Conservation (phyloP, 2,329 filamentous ascomycete species). For the Phyllosticta citribraziliensis region DNA sequence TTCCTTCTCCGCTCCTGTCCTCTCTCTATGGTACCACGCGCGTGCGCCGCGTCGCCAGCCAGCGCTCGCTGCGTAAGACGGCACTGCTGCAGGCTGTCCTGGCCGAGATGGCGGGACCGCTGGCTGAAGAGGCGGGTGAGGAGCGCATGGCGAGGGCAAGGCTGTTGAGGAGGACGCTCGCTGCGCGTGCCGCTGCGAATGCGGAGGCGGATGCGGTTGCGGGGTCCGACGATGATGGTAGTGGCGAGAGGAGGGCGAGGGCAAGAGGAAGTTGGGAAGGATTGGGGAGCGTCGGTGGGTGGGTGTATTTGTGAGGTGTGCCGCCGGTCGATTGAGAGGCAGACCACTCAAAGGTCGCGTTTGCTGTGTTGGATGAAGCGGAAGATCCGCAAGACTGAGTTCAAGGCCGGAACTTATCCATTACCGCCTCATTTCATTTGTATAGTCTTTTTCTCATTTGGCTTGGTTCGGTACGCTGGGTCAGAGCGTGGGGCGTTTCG, state of each 20-base stretch:
- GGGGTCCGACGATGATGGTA: neutral
- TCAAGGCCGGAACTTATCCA: too few species aligned
- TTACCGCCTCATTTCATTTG: too few species aligned
- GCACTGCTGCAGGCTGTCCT: constrained; percentile 7
- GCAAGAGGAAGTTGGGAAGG: neutral
- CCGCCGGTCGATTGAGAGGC: neutral
- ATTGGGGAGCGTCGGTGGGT: neutral
- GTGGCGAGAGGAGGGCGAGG: neutral
- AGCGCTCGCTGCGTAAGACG: neutral
- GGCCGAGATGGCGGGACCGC: constrained; percentile 5
- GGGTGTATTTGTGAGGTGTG: neutral
- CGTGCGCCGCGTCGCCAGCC: neutral
- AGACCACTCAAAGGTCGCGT: too few species aligned
- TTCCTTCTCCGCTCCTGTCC: neutral
- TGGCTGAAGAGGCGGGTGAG: constrained; percentile 1
- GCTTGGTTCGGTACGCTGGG: too few species aligned
- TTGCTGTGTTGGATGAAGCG: too few species aligned
- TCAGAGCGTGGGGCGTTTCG: too few species aligned
- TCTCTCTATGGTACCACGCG: neutral
- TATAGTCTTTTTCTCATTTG: too few species aligned
- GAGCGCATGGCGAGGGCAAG: neutral
- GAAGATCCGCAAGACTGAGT: too few species aligned
- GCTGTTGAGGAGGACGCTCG: neutral
- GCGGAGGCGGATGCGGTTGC: neutral
- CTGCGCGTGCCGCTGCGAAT: neutral